Evolutionary conservation across 257 asterid species (phyloP).

Genomic region (Ligustrum vulgare): DNA sequence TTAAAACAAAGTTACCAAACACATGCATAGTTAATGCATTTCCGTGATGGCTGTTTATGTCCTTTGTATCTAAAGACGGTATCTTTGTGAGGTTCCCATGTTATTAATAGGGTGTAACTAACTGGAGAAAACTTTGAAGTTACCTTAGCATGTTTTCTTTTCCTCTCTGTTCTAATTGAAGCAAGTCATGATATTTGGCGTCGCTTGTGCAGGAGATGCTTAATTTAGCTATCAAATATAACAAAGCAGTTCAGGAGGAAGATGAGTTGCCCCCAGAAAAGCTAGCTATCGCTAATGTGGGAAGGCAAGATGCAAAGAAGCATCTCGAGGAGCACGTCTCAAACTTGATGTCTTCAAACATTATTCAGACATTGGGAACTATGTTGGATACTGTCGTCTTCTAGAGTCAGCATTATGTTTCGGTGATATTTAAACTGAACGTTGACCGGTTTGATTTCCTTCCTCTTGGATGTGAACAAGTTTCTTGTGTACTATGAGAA

Average conservation of each 20-base stretch:
- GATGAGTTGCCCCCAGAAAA: conserved; percentile 93
- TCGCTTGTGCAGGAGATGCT: conserved; percentile 81
- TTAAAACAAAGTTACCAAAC: no score
- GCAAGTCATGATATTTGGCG: conserved; percentile 2
- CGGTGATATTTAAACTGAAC: not conserved
- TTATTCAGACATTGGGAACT: conserved; percentile 82
- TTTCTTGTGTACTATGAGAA: not conserved
- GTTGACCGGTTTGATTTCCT: not conserved
- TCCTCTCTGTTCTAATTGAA: not conserved
- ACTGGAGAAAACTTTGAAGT: not conserved
- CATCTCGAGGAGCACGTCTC: conserved; percentile 95
- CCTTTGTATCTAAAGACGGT: not conserved
- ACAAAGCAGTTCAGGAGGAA: conserved; percentile 97
- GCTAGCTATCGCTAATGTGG: conserved; percentile 89
- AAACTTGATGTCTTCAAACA: conserved; percentile 94
- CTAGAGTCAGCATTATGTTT: conserved; percentile 26
- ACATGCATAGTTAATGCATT: not conserved
- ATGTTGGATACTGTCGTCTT: conserved; percentile 95
- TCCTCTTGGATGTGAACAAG: not conserved
- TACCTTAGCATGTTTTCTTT: not conserved
- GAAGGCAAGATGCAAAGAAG: conserved; percentile 97
- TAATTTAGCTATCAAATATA: conserved; percentile 69
- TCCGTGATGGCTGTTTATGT: not conserved
- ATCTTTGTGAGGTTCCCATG: not conserved
- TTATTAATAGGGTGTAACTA: not conserved